Evolutionary conservation across 257 asterid genomes (phyloP).

Genomic region (Cynanchum wilfordii): DNA sequence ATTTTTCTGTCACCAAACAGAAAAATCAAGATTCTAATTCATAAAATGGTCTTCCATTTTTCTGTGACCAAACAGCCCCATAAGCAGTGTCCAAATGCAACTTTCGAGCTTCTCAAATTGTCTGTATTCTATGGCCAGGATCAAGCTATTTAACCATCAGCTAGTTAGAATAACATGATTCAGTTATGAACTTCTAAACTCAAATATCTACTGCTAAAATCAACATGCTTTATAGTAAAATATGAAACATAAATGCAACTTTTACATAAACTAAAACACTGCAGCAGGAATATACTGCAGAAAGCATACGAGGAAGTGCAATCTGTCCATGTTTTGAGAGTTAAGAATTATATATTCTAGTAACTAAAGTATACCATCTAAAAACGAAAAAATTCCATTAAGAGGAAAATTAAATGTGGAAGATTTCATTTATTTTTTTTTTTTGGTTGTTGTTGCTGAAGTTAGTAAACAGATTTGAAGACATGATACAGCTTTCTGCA

Average conservation of each 20-base stretch:
- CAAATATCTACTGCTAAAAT: background rate
- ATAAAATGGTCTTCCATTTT: background rate
- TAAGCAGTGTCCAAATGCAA: background rate
- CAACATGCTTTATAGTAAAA: background rate
- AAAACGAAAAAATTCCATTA: background rate
- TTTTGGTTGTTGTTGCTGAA: background rate
- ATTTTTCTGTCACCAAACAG: too few relatives aligned
- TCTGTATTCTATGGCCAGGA: background rate
- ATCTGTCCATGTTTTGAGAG: background rate
- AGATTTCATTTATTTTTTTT: background rate
- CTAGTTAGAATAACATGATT: background rate
- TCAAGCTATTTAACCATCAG: background rate
- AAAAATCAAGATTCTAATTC: background rate
- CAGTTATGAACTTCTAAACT: background rate
- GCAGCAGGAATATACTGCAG: background rate
- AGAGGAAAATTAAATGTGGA: background rate
- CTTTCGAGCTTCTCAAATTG: background rate
- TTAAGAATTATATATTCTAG: background rate
- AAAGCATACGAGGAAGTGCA: background rate
- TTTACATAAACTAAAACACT: background rate
- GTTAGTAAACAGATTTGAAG: constrained; percentile 7
- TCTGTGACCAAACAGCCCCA: background rate
- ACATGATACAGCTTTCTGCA: constrained; percentile 32
- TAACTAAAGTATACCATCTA: background rate
- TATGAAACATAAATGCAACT: background rate